These are phyloP conservation scores for Pleodorina starrii DNA, from an alignment of 139 green algal genomes.

Conservation along the genomic window DNA sequence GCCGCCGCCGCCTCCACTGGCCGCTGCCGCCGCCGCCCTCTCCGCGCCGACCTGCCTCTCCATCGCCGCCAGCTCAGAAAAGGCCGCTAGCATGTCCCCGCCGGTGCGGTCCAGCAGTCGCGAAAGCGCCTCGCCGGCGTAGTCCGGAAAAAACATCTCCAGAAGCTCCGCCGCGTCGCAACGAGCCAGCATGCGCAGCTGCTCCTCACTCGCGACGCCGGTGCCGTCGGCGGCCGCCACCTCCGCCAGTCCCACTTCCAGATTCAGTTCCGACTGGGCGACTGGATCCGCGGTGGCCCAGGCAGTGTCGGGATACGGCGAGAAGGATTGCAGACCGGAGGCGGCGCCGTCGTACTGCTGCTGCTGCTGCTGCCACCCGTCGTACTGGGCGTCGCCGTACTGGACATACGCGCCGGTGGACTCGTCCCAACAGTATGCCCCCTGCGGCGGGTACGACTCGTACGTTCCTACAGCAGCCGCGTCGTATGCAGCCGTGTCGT, in stretches of 20 bases:
- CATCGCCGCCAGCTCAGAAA: constrained; percentile 17
- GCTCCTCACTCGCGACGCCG: neutral
- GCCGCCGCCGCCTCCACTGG: neutral
- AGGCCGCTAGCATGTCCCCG: neutral
- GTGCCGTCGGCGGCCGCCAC: neutral
- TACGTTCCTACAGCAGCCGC: neutral
- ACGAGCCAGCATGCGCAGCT: neutral
- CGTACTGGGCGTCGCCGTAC: neutral
- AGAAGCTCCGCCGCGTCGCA: constrained; percentile 15
- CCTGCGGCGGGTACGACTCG: neutral
- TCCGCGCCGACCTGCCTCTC: constrained; percentile 30
- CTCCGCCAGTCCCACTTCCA: neutral
- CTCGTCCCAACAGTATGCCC: constrained; percentile 6
- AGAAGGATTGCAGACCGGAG: neutral
- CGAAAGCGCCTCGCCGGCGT: neutral
- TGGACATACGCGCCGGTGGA: neutral
- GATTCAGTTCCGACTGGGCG: neutral
- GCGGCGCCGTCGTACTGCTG: neutral
- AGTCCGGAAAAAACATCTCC: constrained; percentile 39
- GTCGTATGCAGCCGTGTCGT: neutral
- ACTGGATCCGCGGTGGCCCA: neutral
- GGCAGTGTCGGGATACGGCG: neutral
- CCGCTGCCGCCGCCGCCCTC: neutral
- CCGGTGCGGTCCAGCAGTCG: neutral
- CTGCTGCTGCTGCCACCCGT: neutral